A percentile compares a stretch with the other conserved stretches of the same genome.
These are phyloP conservation scores for Solanum raphanifolium DNA, from an alignment of 257 asterid genomes.

Conservation along the genomic window DNA sequence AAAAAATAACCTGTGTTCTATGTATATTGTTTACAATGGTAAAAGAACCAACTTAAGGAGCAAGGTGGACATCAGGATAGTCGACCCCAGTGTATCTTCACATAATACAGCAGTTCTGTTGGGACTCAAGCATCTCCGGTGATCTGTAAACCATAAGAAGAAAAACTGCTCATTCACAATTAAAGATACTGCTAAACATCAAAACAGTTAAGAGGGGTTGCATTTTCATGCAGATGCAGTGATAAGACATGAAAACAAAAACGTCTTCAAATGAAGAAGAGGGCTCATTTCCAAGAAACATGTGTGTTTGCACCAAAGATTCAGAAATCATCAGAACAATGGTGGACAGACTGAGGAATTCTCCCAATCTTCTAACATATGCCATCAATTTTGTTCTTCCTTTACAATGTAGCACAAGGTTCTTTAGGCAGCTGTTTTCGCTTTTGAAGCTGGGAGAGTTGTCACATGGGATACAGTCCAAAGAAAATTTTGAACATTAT, in stretches of 20 bases:
- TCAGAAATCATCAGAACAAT: neutral
- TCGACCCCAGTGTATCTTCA: neutral
- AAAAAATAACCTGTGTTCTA: neutral
- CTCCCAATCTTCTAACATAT: neutral
- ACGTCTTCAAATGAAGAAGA: too few relatives aligned
- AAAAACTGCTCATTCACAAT: neutral
- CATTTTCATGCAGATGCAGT: neutral
- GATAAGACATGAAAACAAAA: neutral
- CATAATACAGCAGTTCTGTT: conserved; percentile 8
- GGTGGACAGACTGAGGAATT: neutral
- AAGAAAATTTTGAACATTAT: neutral
- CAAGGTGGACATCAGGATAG: neutral
- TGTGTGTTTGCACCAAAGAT: neutral
- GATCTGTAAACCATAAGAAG: conserved; percentile 5
- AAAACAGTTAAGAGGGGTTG: neutral
- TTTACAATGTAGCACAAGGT: neutral
- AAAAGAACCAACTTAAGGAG: neutral
- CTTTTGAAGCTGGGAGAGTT: neutral
- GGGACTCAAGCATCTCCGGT: conserved; percentile 10
- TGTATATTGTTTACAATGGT: neutral
- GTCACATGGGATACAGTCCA: neutral
- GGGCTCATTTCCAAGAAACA: neutral
- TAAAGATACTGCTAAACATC: neutral
- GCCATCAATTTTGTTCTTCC: neutral
- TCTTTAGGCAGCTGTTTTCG: neutral